These are phyloP conservation scores for Protomyces arabidopsidicola DNA, from an alignment of 1,139 yeast genomes.

Conservation along the genomic window DNA sequence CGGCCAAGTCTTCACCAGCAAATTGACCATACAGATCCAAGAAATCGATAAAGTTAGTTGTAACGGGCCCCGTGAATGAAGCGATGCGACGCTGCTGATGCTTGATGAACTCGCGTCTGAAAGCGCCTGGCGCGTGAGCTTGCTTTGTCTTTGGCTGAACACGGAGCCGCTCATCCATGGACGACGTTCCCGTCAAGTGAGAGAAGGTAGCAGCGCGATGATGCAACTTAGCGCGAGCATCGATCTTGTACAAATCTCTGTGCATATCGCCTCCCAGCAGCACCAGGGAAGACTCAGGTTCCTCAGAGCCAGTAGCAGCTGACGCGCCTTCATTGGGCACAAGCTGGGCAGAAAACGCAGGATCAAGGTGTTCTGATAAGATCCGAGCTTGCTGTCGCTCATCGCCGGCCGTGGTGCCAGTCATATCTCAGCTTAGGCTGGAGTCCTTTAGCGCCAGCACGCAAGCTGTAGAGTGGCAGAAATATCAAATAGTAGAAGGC, in stretches of 20 bases:
- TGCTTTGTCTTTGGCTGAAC: conserved; percentile 44
- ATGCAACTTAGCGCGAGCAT: conserved; percentile 18
- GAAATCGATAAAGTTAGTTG: conserved; percentile 83
- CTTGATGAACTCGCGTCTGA: conserved; percentile 73
- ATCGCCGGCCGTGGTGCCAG: background rate
- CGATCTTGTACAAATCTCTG: conserved; percentile 70
- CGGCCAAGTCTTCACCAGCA: conserved; percentile 89
- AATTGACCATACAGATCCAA: conserved; percentile 86
- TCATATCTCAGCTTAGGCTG: background rate
- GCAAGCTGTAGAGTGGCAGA: too few relatives aligned
- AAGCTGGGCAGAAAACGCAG: conserved; percentile 8
- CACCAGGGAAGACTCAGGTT: conserved; percentile 45
- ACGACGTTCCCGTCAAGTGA: conserved; percentile 36
- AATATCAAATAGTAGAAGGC: too few relatives aligned
- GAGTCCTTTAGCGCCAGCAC: too few relatives aligned
- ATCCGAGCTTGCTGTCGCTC: conserved; percentile 6
- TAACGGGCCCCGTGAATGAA: conserved; percentile 41
- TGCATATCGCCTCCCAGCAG: conserved; percentile 85
- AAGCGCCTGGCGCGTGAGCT: conserved; percentile 77
- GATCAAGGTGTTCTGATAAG: conserved; percentile 12
- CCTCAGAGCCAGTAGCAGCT: background rate
- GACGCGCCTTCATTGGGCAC: background rate
- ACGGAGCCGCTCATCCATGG: conserved; percentile 44
- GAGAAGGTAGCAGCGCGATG: conserved; percentile 46
- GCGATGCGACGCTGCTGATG: conserved; percentile 36